These are phyloP conservation scores for Claviceps digitariae DNA, from an alignment of 2,329 filamentous ascomycete genomes.

Conservation along the genomic window DNA sequence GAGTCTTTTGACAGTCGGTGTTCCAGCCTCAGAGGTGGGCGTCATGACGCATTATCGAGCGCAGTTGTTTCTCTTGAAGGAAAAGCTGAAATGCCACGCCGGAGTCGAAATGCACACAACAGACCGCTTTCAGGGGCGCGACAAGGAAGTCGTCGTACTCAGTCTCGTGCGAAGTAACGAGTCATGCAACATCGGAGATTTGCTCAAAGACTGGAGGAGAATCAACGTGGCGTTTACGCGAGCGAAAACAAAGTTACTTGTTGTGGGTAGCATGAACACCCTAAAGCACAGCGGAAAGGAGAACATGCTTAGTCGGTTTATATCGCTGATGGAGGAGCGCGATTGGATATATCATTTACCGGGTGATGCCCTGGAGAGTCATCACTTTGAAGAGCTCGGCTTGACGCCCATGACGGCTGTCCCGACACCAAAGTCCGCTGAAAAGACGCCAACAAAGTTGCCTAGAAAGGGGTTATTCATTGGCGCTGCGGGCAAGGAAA, in stretches of 20 bases:
- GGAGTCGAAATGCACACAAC: constrained; percentile 91
- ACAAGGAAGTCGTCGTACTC: constrained; percentile 86
- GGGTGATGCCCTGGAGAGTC: constrained; percentile 46
- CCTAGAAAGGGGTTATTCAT: constrained; percentile 8
- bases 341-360: constrained; percentile 72
- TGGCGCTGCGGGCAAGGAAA: constrained; percentile 27
- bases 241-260: constrained; percentile 80
- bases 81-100: constrained; percentile 46
- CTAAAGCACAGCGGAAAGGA: constrained; percentile 58
- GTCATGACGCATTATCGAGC: constrained; percentile 96
- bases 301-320: constrained; percentile 64
- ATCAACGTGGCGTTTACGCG: constrained; percentile 95
- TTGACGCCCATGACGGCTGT: constrained; percentile 27
- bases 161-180: constrained; percentile 82
- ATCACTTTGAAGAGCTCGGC: constrained; percentile 49
- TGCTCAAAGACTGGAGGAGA: constrained; percentile 80
- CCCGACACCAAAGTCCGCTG: constrained; percentile 5
- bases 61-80: constrained; percentile 71
- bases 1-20: constrained; percentile 59
- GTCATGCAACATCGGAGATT: constrained; percentile 68
- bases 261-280: constrained; percentile 71
- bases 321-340: constrained; percentile 61
- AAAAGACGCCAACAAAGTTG: constrained; percentile 17
- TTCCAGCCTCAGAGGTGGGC: constrained; percentile 65
- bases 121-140: constrained; percentile 89